phyloP scores from a whole-genome alignment of 768 basidiomycete genomes.

The Boletus rubroflammeus region DNA sequence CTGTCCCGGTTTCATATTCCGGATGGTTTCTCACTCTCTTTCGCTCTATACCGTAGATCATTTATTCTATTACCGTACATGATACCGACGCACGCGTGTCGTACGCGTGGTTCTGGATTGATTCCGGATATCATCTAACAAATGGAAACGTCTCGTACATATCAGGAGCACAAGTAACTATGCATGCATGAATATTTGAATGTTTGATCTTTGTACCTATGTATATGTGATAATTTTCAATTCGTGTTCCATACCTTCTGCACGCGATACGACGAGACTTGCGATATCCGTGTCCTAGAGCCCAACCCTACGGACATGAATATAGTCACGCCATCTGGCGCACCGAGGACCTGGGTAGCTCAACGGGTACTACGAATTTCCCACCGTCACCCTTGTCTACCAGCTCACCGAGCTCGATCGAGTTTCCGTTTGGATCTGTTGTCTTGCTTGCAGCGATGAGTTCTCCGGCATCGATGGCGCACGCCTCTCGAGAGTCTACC shows the following conservation, averaged over 20 bases:
- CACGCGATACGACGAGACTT: conserved; percentile 58
- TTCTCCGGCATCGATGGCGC: conserved; percentile 78
- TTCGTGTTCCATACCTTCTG: conserved; percentile 46
- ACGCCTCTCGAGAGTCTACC: conserved; percentile 74
- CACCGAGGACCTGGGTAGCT: conserved; percentile 9
- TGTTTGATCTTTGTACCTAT: neutral
- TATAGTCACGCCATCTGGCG: conserved; percentile 56
- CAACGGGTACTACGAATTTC: conserved; percentile 8
- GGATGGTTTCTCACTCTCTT: neutral
- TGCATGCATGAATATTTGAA: no score
- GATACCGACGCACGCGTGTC: conserved; percentile 6
- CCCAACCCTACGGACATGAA: conserved; percentile 90
- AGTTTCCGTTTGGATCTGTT: conserved; percentile 31
- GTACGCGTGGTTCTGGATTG: conserved; percentile 3
- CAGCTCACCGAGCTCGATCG: conserved; percentile 72
- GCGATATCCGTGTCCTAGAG: conserved; percentile 88
- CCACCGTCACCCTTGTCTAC: conserved; percentile 25
- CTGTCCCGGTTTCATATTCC: conserved; percentile 4
- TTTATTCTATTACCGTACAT: conserved; percentile 15
- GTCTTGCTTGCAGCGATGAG: conserved; percentile 52
- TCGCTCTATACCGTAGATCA: conserved; percentile 9
- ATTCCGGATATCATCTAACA: neutral
- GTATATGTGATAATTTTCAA: neutral
- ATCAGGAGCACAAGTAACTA: conserved; percentile 1
- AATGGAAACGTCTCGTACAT: conserved; percentile 6